A percentile compares a stretch with the other conserved stretches of the same genome.
Conservation (phyloP, 139 green algal species). For the Chlorella sp. region DNA sequence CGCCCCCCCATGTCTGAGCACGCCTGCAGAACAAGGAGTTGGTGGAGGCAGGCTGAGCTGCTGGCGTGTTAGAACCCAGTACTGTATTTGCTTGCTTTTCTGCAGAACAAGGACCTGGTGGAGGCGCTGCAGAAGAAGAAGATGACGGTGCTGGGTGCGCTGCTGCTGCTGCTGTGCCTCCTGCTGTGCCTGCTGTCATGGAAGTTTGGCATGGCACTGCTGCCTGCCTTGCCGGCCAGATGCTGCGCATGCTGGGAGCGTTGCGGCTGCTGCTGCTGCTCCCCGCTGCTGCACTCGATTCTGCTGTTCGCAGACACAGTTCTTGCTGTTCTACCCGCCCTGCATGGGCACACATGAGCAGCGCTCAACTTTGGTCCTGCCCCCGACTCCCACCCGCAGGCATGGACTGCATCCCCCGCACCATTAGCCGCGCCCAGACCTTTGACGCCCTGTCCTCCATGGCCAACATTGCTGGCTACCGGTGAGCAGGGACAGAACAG, state of each 20-base stretch:
- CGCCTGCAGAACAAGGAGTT: no score
- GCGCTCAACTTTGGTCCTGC: no score
- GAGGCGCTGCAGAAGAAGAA: slow-evolving; percentile 66
- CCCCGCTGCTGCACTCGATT: no score
- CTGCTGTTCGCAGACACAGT: not conserved
- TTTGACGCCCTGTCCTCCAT: slow-evolving; percentile 88
- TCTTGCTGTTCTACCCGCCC: not conserved
- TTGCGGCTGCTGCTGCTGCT: not conserved
- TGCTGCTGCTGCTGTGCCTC: not conserved
- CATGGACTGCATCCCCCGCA: slow-evolving; percentile 94
- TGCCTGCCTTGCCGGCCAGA: no score
- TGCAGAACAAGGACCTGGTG: slow-evolving; percentile 81
- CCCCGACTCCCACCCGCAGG: slow-evolving; percentile 37
- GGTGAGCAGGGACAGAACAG: slow-evolving; percentile 35
- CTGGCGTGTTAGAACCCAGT: no score
- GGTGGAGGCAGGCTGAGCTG: no score
- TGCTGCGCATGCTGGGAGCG: no score
- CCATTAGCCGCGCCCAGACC: slow-evolving; percentile 80
- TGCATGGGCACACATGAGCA: not conserved
- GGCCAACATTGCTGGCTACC: slow-evolving; percentile 90
- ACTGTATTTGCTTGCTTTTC: no score
- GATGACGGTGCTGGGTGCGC: slow-evolving; percentile 76
- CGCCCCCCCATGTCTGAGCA: no score
- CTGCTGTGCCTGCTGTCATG: not conserved
- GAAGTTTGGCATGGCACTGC: no score